Evolutionary conservation across 345 rosid species (phyloP), one percentile per base, ranked within the genome.

Genomic region (Moricandia moricandioides): DNA sequence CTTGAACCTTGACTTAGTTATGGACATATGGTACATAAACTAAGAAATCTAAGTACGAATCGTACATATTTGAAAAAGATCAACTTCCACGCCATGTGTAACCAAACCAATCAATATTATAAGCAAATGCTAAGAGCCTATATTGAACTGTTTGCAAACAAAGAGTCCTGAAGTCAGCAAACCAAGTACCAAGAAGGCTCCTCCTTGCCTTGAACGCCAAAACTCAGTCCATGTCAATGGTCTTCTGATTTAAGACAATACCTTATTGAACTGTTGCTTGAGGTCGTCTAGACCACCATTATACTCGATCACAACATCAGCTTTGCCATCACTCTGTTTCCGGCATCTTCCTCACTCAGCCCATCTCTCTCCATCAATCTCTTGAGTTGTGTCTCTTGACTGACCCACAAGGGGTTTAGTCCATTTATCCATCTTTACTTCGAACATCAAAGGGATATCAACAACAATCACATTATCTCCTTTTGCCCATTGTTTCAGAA

Each of bases 151-250:
- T 77, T 78, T 85, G 74, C 76, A 63, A n/a, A 71, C 80, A 75
- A 85, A 69, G 64, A 88, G 8, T 21, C 85, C 96, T 8, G 79
- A 24, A 26, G 71, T 34, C 18, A 87, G 70, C 6, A 83, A 88
- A 71, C 82, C 70, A 60, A 90, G 71, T 37, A 84, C 83, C 8
- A 85, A 68, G 34, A 89, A 39, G 51, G 84, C 92, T 80, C 96
- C 92, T 80, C 96, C 97, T 27, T 86, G 86, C 63, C 97, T 92
- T 12, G 99, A 90, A 69, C 86, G 90, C 87, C 86, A 89, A 76
- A 87, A 92, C 67, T 90, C 98, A 8, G 81, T 78, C 99, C 94
- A 85, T 1, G 88, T 88, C 85, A 95, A 81, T 1, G 98, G 96
- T 70, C 75, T 83, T 6, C 78, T 85, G 35, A 92, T 87, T 67